A percentile compares a stretch with the other conserved stretches of the same genome.
phyloP scores from a whole-genome alignment of 208 protist genomes.

The Crithidia brevicula region DNA sequence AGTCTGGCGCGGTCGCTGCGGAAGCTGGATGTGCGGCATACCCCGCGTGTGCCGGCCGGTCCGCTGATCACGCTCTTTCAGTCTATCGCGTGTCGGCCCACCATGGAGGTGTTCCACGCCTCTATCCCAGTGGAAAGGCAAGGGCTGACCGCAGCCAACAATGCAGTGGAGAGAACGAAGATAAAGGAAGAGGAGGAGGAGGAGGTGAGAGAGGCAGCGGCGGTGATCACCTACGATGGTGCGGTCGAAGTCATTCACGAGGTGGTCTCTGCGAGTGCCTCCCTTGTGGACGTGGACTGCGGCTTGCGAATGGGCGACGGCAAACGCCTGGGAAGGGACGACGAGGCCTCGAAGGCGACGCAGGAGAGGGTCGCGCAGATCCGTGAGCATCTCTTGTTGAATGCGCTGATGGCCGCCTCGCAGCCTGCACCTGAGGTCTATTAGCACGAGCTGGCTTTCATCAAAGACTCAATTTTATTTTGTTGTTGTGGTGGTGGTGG shows the following conservation, averaged over 20 bases:
- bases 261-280: slow-evolving; percentile 29
- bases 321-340: slow-evolving; percentile 8
- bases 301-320: slow-evolving; percentile 24
- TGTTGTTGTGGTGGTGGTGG: no score
- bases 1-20: neutral
- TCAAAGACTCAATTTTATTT: no score
- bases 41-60: slow-evolving; percentile 41
- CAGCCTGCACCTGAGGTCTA: no score
- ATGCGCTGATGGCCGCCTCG: slow-evolving; percentile 39
- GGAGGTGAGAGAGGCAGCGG: neutral
- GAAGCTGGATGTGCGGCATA: slow-evolving; percentile 33
- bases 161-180: no score
- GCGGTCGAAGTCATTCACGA: slow-evolving; percentile 42
- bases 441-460: no score
- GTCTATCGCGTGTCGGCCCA: slow-evolving; percentile 26
- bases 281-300: slow-evolving; percentile 50
- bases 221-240: slow-evolving; percentile 5
- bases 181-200: slow-evolving; percentile 10
- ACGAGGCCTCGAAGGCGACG: slow-evolving; percentile 14
- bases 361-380: slow-evolving; percentile 35
- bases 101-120: slow-evolving; percentile 48
- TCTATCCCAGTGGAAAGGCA: slow-evolving; percentile 20
- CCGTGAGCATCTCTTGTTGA: slow-evolving; percentile 54
- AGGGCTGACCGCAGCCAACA: no score
- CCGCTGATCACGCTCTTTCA: slow-evolving; percentile 54